phyloP scores from a whole-genome alignment of 768 basidiomycete species.

The Galerina sulciceps region DNA sequence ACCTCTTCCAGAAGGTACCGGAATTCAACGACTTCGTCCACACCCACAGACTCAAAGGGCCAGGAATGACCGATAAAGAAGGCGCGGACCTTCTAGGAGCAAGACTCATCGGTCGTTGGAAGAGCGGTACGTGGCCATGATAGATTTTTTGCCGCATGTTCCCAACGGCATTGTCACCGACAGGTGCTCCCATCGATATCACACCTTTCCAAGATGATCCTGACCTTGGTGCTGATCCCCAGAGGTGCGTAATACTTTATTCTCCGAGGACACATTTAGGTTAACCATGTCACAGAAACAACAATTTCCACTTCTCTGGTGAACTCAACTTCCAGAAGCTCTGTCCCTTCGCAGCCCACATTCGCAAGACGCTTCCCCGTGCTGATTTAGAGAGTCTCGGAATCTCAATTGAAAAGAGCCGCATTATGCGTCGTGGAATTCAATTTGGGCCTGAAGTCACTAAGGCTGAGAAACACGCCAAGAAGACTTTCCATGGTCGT shows the following conservation, averaged over 20 bases:
- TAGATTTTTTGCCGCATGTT: neutral
- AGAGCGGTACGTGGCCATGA: conserved; percentile 36
- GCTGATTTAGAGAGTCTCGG: conserved; percentile 37
- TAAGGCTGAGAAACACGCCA: conserved; percentile 30
- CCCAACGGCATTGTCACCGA: neutral
- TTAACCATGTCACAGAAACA: conserved; percentile 31
- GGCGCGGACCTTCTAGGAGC: conserved; percentile 39
- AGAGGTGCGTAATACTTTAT: conserved; percentile 25
- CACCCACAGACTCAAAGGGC: conserved; percentile 38
- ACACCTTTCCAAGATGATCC: conserved; percentile 46
- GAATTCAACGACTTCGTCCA: conserved; percentile 52
- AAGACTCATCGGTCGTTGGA: conserved; percentile 55
- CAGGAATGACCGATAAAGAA: conserved; percentile 33
- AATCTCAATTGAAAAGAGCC: conserved; percentile 30
- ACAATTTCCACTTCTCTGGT: conserved; percentile 44
- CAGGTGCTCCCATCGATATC: conserved; percentile 45
- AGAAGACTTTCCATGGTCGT: conserved; percentile 46
- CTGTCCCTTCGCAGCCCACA: conserved; percentile 51
- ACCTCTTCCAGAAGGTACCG: conserved; percentile 53
- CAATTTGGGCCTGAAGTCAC: conserved; percentile 57
- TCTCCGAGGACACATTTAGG: neutral
- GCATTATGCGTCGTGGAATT: conserved; percentile 51
- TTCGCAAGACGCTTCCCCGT: conserved; percentile 50
- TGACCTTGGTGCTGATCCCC: conserved; percentile 33
- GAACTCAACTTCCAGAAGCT: conserved; percentile 34